Base-by-base conservation (phyloP, 164 flowering plant genomes). In the Sextonia rubra region DNA sequence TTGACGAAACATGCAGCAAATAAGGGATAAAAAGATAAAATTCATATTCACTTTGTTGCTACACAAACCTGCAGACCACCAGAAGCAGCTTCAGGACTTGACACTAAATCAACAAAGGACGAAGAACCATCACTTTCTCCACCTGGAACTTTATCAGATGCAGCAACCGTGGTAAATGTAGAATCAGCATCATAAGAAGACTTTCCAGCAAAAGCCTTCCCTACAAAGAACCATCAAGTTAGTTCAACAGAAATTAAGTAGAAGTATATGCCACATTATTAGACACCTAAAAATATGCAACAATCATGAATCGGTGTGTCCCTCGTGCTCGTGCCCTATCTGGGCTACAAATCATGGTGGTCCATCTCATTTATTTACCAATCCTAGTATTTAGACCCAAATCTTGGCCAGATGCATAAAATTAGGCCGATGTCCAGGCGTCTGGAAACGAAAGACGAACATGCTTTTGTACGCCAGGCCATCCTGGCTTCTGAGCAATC, bases 121-220 rank as follows among this genome's bases (percentile, higher is more conserved):
- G 91, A 79, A 64, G 89, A 69, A n/a, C 52, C 83, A 71, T 85
- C 91, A 74, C 65, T 77, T 69, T 86, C 78, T 58, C 77, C 78
- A 17, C 88, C 97, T 29, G 97, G 97, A 82, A 93, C 84, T 74
- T 91, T 89, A 72, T 85, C 87, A 8, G 97, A 90, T 56, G 86
- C 79, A 72, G 89, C 80, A 74, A 86, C 84, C 2, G 77, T 78
- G 72, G 82, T 61, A 26, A 88, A 85, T 7, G 84, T 66, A 61
- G 89, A 83, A 18, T 88, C 91, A 23, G 88, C 82, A 71, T 88
- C 87, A 71, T 74, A 75, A 55, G 90, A 77, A 67, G 87, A 80
- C 76, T 83, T 88, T 67, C 81, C 85, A 74, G 86, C 81, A 85
- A 79, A 87, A 71, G 83, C 77, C 86, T 84, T 93, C 86, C 98